These are phyloP conservation scores for Penicillium decumbens DNA, from an alignment of 2,329 filamentous ascomycete species.

Conservation along the genomic window DNA sequence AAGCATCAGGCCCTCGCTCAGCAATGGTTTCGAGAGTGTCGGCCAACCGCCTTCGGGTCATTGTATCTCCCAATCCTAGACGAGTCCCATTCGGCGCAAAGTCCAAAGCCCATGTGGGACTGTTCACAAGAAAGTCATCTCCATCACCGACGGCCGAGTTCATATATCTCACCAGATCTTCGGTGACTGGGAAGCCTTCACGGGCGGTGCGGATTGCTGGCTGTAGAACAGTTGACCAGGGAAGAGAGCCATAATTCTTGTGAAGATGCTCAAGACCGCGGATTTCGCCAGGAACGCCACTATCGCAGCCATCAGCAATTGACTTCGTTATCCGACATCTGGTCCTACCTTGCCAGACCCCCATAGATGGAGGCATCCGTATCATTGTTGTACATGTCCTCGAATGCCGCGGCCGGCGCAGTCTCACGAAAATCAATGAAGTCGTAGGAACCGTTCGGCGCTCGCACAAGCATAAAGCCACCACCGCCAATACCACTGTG, in stretches of 20 bases:
- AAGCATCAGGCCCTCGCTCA: slow-evolving; percentile 63
- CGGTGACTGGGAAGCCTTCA: slow-evolving; percentile 66
- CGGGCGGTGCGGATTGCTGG: slow-evolving; percentile 71
- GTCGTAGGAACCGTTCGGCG: slow-evolving; percentile 70
- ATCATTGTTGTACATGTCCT: slow-evolving; percentile 81
- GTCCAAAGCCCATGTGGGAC: slow-evolving; percentile 77
- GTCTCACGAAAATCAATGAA: slow-evolving; percentile 86
- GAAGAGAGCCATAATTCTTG: slow-evolving; percentile 53
- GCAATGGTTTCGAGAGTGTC: slow-evolving; percentile 73
- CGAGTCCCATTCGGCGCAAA: slow-evolving; percentile 79
- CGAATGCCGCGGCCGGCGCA: slow-evolving; percentile 72
- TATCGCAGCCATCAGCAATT: slow-evolving; percentile 23
- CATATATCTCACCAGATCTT: slow-evolving; percentile 74
- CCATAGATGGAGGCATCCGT: slow-evolving; percentile 62
- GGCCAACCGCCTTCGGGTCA: slow-evolving; percentile 76
- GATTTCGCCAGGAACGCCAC: slow-evolving; percentile 57
- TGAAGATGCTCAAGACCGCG: slow-evolving; percentile 77
- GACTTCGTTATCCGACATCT: neutral
- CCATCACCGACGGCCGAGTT: slow-evolving; percentile 44
- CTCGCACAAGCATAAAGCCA: slow-evolving; percentile 79
- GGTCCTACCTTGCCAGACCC: slow-evolving; percentile 59
- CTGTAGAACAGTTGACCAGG: slow-evolving; percentile 67
- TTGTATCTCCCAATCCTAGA: slow-evolving; percentile 66
- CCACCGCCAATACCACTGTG: slow-evolving; percentile 81
- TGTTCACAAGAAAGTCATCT: slow-evolving; percentile 65